Conservation (phyloP, 331 rosid species). For the Erythrophleum ivorense region DNA sequence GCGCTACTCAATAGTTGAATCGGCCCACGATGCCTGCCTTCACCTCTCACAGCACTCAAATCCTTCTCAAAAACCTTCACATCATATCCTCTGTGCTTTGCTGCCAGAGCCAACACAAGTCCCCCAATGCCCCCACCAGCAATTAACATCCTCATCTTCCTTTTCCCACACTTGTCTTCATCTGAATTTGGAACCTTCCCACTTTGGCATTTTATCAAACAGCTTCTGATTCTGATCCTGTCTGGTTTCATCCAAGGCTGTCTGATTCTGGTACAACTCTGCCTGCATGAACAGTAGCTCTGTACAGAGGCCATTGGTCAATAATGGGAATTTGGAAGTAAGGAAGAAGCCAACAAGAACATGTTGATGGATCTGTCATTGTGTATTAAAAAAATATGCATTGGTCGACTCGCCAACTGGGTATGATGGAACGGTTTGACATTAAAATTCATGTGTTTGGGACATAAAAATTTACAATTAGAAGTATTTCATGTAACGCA, state of each 20-base stretch:
- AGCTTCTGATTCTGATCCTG: constrained; percentile 19
- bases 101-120: constrained; percentile 54
- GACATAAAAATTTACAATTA: too few species aligned
- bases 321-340: constrained; percentile 5
- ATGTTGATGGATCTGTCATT: neutral
- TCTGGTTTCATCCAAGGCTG: neutral
- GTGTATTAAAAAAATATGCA: neutral
- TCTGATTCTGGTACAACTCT: neutral
- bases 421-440: too few species aligned
- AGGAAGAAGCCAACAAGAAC: constrained; percentile 1
- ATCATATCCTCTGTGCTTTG: constrained; percentile 48
- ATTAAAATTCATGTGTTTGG: neutral
- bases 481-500: too few species aligned
- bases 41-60: constrained; percentile 56
- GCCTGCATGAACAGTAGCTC: constrained; percentile 29
- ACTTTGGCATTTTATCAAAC: constrained; percentile 24
- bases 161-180: neutral
- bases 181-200: constrained; percentile 27
- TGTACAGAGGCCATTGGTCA: constrained; percentile 46
- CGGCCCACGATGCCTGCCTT: constrained; percentile 55
- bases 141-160: constrained; percentile 45
- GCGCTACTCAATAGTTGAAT: constrained; percentile 54
- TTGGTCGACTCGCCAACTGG: neutral
- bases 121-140: constrained; percentile 62
- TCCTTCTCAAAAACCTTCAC: constrained; percentile 55